Evolutionary conservation across 2,329 filamentous ascomycete species (phyloP), one percentile per base, ranked within the genome.

Genomic region (Scytalidium sp.): DNA sequence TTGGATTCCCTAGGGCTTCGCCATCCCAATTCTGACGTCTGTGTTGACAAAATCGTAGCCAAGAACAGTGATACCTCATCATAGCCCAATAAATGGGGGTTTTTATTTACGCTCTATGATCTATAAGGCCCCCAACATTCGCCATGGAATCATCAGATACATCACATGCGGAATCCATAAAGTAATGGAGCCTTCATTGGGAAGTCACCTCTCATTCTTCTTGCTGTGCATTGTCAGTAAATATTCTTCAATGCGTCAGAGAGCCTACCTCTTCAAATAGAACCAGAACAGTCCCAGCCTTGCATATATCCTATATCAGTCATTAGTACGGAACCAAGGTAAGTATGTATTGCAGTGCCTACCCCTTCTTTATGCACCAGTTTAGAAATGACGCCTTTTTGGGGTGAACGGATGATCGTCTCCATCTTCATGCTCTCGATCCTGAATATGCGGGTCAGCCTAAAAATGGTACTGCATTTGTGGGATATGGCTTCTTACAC

Each of bases 361-460:
- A 88, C 85, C 51, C 88, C 88, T 71, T 85, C 80, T 62, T 84
- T 83, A 64, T 91, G 87, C 36, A 87, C 85, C 50, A 92, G 70
- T 64, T 82, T 86, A 66, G 87, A 84, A 53, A 92, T 79, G 1
- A 83, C 73, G 6, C 88, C 88, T 51, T 82, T 79, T 55, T 89
- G 85, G 7, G 88, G 88, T 46, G 87, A 89, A 52, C 88, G 79
- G 59, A 92, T 91, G 1, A 91, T 85, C 2, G 88, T 92, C 66
- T 92, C 88, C 88, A 92, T 92, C 75, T 92, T 92, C 88, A 92
- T 92, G 51, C 87, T 91, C 70, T 92, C 88, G 61, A 92, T 91
- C 1, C 81, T 84, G 50, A n/a, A n/a, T 15, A 41, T 13, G 19
- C 15, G 20, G 13, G 27, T 39, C 5, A 2, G 21, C 36, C 17